Percentiles rank a stretch among this genome's conserved stretches.
Evolutionary conservation across 192 early-diverging fungal species (phyloP).

Genomic region (Coemansia guatemalensis): DNA sequence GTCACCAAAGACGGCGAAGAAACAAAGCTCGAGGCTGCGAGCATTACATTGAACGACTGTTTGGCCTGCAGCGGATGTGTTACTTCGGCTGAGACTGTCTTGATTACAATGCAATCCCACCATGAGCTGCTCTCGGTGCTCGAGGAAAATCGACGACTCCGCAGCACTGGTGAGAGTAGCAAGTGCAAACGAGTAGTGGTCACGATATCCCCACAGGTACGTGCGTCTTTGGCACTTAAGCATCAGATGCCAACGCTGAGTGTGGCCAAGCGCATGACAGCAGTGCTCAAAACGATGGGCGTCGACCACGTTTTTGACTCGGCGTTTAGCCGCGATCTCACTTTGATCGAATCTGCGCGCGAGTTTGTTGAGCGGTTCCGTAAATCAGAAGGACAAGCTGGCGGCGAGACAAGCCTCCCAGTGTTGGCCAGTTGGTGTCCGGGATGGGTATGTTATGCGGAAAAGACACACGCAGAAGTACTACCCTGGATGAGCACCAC

Average conservation of each 20-base stretch:
- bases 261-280: conserved; percentile 68
- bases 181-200: conserved; percentile 64
- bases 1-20: conserved; percentile 85
- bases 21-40: conserved; percentile 80
- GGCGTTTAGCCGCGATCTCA: conserved; percentile 85
- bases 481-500: conserved; percentile 86
- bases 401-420: conserved; percentile 47
- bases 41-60: conserved; percentile 93
- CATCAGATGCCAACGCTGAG: conserved; percentile 68
- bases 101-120: conserved; percentile 91
- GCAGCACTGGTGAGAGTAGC: conserved; percentile 14
- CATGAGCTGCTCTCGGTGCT: conserved; percentile 68
- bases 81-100: conserved; percentile 94
- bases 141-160: conserved; percentile 40
- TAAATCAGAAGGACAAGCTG: conserved; percentile 31
- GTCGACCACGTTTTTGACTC: conserved; percentile 88
- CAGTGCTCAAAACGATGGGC: conserved; percentile 79
- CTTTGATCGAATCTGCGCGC: conserved; percentile 75
- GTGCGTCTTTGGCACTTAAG: conserved; percentile 88
- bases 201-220: conserved; percentile 86
- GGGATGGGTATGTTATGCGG: conserved; percentile 99
- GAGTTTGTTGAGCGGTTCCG: conserved; percentile 86
- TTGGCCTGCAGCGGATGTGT: conserved; percentile 99
- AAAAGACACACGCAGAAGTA: conserved; percentile 93
- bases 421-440: conserved; percentile 67